Evolutionary conservation across 2,329 filamentous ascomycete species (phyloP), one percentile per base, ranked within the genome.

Genomic region (Dactylellina leptospora): DNA sequence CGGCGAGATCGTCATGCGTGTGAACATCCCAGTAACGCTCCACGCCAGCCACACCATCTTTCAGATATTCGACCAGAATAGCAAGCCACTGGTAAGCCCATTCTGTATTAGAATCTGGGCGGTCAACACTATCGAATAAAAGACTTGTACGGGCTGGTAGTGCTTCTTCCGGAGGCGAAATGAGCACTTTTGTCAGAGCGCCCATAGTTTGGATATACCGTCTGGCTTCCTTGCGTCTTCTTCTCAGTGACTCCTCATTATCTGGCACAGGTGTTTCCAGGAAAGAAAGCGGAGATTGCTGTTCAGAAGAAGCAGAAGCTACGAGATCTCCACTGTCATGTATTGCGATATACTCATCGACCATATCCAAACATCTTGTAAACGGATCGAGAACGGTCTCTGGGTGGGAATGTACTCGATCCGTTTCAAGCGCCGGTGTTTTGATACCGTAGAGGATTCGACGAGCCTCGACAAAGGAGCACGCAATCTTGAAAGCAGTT

Each of bases 311-410:
- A 1, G 63, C 50, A 33, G 64, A 48, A 5, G 56, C 55, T 27
- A 42, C n/a, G 11, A 16, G 48, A 5, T 56, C 56, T 6, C 42
- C 20, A 1, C 1, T 2, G 84, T 85, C 23, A 86, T 87, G 36
- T 85, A 81, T 44, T 85, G 86, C 78, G 88, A 87, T 1, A 88
- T 83, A 76, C 88, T 88, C 63, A 86, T 82, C 77, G 85, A 84
- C 28, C 83, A 81, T 16, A 84, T 81, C 73, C 85, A 84, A 38
- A 86, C 84, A 73, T 84, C 82, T 27, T 82, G 81, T 28, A 86
- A 84, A 22, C 87, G 80, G 6, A 83, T 83, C 74, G 85, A 62
- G 51, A 2, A 48, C 48, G 11, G 60, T 61, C n/a, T 70, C 54
- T 25, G 56, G 59, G 25, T 60, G n/a, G 3, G 60, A 48, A 38